Conservation (phyloP, 345 rosid genomes). For the Melaleuca quinquenervia region DNA sequence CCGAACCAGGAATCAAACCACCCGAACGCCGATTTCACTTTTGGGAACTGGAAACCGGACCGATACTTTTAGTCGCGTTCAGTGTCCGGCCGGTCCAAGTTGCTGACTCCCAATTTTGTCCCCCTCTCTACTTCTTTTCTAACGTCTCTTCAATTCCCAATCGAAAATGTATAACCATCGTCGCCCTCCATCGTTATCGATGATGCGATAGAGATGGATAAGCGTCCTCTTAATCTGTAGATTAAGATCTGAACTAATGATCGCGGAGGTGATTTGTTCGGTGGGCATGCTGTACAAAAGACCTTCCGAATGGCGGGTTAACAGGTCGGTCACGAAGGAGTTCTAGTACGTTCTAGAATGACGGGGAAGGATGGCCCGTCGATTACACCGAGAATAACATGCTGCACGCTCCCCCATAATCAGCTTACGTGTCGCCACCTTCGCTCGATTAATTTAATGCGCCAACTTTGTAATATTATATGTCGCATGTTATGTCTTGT, state of each 20-base stretch:
- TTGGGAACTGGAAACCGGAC: no score
- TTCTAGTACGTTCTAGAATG: neutral
- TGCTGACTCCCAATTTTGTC: no score
- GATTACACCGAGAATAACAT: neutral
- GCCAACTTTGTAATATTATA: neutral
- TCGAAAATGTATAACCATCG: neutral
- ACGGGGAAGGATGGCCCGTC: neutral
- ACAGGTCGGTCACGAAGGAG: fast-evolving
- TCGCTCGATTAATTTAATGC: no score
- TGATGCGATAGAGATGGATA: neutral
- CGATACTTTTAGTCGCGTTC: no score
- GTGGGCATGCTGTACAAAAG: neutral
- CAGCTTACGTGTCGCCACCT: neutral
- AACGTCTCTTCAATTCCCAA: neutral
- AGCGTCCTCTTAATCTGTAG: neutral
- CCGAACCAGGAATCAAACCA: no score
- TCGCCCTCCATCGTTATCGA: neutral
- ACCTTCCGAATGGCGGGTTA: neutral
- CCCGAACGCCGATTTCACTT: no score
- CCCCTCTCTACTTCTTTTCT: neutral
- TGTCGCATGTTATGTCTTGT: fast-evolving
- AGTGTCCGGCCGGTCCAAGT: no score
- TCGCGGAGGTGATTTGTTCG: fast-evolving
- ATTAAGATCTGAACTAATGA: neutral
- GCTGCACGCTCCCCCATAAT: neutral